A percentile compares a stretch with the other conserved stretches of the same genome.
Conservation (phyloP, 2,329 filamentous ascomycete genomes). For the Shiraia bambusicola region DNA sequence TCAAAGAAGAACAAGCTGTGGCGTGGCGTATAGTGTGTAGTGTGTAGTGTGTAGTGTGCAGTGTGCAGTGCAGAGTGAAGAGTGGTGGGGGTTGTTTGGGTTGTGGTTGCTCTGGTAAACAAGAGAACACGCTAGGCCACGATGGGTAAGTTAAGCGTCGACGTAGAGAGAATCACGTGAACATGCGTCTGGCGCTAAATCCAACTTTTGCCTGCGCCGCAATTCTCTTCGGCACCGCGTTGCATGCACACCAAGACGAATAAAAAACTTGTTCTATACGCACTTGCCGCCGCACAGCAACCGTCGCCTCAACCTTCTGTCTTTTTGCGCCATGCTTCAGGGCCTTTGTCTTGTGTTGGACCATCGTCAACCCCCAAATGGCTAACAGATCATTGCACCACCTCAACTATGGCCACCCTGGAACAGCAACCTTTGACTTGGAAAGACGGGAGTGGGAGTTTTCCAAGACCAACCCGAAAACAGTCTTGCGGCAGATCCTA, state of each 20-base stretch:
- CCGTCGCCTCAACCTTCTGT: too few species aligned
- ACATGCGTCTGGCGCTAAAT: constrained; percentile 30
- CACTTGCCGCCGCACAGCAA: background rate
- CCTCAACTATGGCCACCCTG: constrained; percentile 58
- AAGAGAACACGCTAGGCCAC: constrained; percentile 17
- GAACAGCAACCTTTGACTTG: constrained; percentile 51
- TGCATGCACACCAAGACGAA: background rate
- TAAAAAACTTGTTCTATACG: too few species aligned
- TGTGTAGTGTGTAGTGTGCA: background rate
- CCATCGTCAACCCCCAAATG: constrained; percentile 51
- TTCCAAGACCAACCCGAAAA: constrained; percentile 38
- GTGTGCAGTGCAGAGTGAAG: constrained; percentile 22
- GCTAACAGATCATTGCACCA: constrained; percentile 54
- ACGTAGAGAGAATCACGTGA: constrained; percentile 28
- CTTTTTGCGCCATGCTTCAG: constrained; percentile 26
- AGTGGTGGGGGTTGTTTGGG: constrained; percentile 14
- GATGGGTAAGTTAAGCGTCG: constrained; percentile 4
- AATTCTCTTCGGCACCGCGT: constrained; percentile 9
- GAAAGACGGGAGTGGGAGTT: constrained; percentile 55
- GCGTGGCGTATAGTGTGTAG: background rate
- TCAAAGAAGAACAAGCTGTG: background rate
- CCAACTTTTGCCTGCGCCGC: constrained; percentile 18
- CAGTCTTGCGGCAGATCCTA: constrained; percentile 28
- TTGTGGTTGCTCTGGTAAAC: constrained; percentile 34
- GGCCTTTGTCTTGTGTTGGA: constrained; percentile 7